These are phyloP conservation scores for Micromonas commoda DNA, from an alignment of 139 green algal genomes.

Conservation along the genomic window DNA sequence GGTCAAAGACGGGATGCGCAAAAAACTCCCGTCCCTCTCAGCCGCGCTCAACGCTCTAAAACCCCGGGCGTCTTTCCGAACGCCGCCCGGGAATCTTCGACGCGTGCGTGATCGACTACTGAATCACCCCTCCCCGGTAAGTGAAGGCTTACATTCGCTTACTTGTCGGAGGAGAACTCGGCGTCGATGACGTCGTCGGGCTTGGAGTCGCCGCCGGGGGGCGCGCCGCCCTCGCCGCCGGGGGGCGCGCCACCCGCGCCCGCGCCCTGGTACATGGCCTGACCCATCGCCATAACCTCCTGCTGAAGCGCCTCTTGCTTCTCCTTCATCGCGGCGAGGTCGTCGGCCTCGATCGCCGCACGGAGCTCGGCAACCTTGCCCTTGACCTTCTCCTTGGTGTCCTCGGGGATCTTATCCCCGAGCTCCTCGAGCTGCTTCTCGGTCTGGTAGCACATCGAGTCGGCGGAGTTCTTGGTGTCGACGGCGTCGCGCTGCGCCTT, in stretches of 20 bases:
- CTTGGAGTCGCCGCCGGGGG: conserved; percentile 26
- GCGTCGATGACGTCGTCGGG: conserved; percentile 92
- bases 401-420: conserved; percentile 69
- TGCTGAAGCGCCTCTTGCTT: conserved; percentile 81
- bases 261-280: conserved; percentile 31
- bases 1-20: too few species aligned
- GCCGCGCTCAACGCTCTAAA: too few species aligned
- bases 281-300: conserved; percentile 81
- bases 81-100: too few species aligned
- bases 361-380: conserved; percentile 69
- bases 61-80: too few species aligned
- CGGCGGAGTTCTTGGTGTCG: conserved; percentile 88
- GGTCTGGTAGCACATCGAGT: conserved; percentile 55
- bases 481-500: conserved; percentile 85
- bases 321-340: conserved; percentile 77
- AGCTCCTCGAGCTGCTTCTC: conserved; percentile 99
- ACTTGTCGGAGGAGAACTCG: conserved; percentile 69
- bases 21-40: too few species aligned
- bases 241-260: background rate
- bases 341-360: conserved; percentile 58
- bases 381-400: conserved; percentile 76
- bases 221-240: conserved; percentile 35
- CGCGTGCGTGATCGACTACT: too few species aligned
- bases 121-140: too few species aligned
- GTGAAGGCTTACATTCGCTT: too few species aligned